Conservation (phyloP, 495 filamentous ascomycete species). For the Neurospora discreta region DNA sequence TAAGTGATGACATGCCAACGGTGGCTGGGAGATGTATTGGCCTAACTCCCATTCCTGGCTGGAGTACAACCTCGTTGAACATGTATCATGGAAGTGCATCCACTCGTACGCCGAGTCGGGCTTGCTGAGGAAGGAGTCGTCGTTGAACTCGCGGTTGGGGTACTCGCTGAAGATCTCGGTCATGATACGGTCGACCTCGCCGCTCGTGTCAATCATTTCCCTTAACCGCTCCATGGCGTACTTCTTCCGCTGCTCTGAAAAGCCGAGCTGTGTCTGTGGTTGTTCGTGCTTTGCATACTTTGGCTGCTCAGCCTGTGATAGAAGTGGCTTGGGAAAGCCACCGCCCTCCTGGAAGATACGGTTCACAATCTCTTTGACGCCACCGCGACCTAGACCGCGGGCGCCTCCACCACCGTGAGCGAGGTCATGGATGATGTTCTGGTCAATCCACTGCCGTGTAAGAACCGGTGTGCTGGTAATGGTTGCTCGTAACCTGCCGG, state of each 20-base stretch:
- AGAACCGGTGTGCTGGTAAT: slow-evolving; percentile 32
- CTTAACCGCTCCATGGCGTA: slow-evolving; percentile 68
- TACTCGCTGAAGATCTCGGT: slow-evolving; percentile 72
- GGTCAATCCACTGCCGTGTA: slow-evolving; percentile 76
- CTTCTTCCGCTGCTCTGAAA: slow-evolving; percentile 65
- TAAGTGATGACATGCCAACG: slow-evolving; percentile 83
- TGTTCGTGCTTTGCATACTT: slow-evolving; percentile 29
- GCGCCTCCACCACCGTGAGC: slow-evolving; percentile 65
- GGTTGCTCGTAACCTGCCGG: slow-evolving; percentile 59
- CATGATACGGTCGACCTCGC: slow-evolving; percentile 77
- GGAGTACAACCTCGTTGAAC: slow-evolving; percentile 61
- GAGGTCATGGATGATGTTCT: slow-evolving; percentile 58
- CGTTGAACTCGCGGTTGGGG: slow-evolving; percentile 77
- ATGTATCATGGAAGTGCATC: slow-evolving; percentile 83
- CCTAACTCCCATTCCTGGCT: slow-evolving; percentile 81
- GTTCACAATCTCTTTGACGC: slow-evolving; percentile 70
- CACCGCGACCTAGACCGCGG: slow-evolving; percentile 67
- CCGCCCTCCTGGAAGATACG: slow-evolving; percentile 80
- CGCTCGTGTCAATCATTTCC: slow-evolving; percentile 81
- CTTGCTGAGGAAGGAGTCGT: slow-evolving; percentile 83
- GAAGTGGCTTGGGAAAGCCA: slow-evolving; percentile 57
- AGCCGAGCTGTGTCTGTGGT: slow-evolving; percentile 43
- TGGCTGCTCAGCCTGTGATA: slow-evolving; percentile 10
- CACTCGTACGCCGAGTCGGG: slow-evolving; percentile 81
- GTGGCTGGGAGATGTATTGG: slow-evolving; percentile 73